Conservation (phyloP, 148 eudicot species). For the Pouteria glomerata region DNA sequence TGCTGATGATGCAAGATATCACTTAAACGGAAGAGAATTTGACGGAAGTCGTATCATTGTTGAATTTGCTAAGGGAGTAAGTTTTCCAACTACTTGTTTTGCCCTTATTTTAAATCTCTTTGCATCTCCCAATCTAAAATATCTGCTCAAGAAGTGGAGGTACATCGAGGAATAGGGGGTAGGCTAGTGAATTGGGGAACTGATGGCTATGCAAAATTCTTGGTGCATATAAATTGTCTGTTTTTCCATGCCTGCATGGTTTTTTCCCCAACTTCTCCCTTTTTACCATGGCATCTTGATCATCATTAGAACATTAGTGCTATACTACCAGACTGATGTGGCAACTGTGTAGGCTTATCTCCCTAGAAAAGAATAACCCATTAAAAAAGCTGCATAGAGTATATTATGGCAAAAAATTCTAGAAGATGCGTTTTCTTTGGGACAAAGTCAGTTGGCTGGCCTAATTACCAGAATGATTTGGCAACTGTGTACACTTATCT, state of each 20-base stretch:
- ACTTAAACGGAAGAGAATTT: conserved; percentile 68
- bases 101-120: background rate
- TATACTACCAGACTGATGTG: background rate
- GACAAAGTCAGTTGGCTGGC: too few relatives aligned
- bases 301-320: background rate
- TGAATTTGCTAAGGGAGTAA: conserved; percentile 83
- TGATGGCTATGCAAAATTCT: background rate
- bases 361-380: too few relatives aligned
- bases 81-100: conserved; percentile 9
- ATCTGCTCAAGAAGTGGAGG: too few relatives aligned
- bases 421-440: too few relatives aligned
- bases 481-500: too few relatives aligned
- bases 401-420: too few relatives aligned
- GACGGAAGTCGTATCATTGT: conserved; percentile 80
- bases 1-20: conserved; percentile 91
- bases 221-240: background rate
- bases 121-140: background rate
- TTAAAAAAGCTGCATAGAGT: too few relatives aligned
- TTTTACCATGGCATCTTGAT: background rate
- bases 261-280: background rate
- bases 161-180: too few relatives aligned
- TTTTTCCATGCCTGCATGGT: background rate
- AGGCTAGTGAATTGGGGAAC: background rate
- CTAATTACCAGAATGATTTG: background rate
- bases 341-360: too few relatives aligned